Evolutionary conservation across 768 basidiomycete species (phyloP), one percentile per base, ranked within the genome.

Genomic region (Jaapia argillacea): DNA sequence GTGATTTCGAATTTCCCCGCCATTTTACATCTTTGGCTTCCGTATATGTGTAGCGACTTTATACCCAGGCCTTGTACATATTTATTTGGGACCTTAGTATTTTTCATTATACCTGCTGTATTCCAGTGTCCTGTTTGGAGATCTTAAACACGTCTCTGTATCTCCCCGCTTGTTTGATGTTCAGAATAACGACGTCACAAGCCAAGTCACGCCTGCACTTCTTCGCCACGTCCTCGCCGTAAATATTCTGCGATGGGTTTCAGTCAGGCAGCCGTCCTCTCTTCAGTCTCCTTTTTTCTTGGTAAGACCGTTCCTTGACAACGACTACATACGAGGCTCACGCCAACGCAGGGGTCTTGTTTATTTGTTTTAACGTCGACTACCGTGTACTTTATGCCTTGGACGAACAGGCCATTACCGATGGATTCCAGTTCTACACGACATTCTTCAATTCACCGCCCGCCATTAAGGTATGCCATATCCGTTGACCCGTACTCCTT

Each of bases 361-460:
- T 87, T 61, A 86, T 88, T 51, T 88, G 83, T 58, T 77, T 86
- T 61, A 85, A 83, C 59, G 75, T 94, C 41, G 93, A 97, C 70
- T 81, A 91, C 61, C 78, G 82, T 27, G 67, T 96, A 42, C 67
- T 97, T 38, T 93, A 85, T 66, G 67, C 71, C 22, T 53, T 86
- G 35, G 81, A 78, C 2, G 74, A 84, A 1, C 74, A 79, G 41
- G 67, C 75, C 24, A 56, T 85, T 36, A 67, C 72, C 35, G 88
- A 93, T 56, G 91, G 84, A 3, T 82, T 87, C 60, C 78, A 83
- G 54, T 94, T 92, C 64, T 97, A 97, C 58, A 76, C 76, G 40
- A 92, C 88, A 21, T 97, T 96, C 67, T 94, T 77, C 65, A 87
- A 89, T 59, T 80, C 93, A 1, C 93, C 93, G 3, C 84, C 83